Evolutionary conservation across 2,329 filamentous ascomycete genomes (phyloP), one percentile per base, ranked within the genome.

Genomic region (Alternaria sp.): DNA sequence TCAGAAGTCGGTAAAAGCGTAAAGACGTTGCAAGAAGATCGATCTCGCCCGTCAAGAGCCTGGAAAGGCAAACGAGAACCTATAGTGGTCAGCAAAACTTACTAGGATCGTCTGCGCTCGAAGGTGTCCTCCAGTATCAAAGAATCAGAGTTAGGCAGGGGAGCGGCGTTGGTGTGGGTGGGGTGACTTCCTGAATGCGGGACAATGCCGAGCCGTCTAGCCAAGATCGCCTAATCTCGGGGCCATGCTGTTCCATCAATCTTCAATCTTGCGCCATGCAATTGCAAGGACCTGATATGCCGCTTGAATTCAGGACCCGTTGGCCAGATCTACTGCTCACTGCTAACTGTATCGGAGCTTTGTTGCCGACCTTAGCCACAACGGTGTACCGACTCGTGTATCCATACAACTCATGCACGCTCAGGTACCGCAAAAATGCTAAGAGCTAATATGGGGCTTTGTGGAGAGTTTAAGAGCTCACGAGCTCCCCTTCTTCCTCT

Each of bases 401-500:
- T 50, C 23, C 53, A 28, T 25, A 26, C 41, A 41, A 61, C 30
- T 50, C 45, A 56, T 56, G 49, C 49, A 54, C 20, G 49, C 26
- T 44, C 21, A 59, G 28, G 37, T 54, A 49, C 57, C 33, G 55
- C 37, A 20, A 21, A 18, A 20, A 9, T 15, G 43, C 44, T 51
- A 46, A 26, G 26, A n/a, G 20, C 20, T 21, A 37, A 10, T n/a
- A 28, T 9, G 8, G 41, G 20, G 28, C 10, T 37, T 53, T 23
- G 21, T 46, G 26, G 23, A 44, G 12, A 44, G 51, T 55, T 55
- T 60, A 26, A 44, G 54, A 60, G 43, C 25, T 47, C 47, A 58
- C 25, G n/a, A 58, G 37, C 25, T 56, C 30, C 58, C 60, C 30
- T 56, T 63, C 47, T 44, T 54, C 23, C 33, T 21, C 28, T 23